Evolutionary conservation across 106 monocot species (phyloP), one percentile per base, ranked within the genome.

Genomic region (Alisma plantagoaquatica): DNA sequence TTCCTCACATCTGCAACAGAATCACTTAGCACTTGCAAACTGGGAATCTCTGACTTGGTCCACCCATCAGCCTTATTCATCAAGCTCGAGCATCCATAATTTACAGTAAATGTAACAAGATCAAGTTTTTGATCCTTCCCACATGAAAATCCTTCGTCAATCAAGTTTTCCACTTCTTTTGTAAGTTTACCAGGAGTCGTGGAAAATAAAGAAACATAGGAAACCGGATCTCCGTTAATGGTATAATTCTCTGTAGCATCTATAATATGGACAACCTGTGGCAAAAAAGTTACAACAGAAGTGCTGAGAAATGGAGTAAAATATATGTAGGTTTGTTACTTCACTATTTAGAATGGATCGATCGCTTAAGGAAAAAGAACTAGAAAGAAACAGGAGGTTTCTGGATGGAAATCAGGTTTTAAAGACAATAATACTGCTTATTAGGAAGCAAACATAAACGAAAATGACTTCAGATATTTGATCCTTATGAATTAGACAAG

Each of bases 251-350:
- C 81, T 46, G 67, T 62, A 44, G 84, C 59, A 41, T 92, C 86
- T 49, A 98, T 82, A 59, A 98, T 76, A 77, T 98, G 98, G 51
- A 98, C 98, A 51, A 90, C 90, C 98, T 98, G 70, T 30, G 28
- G 27, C 21, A 53, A 22, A 25, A 54, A 41, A 17, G 7, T 23
- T 3, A 41, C 16, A 41, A 41, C 41, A 41, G 16, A 41, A 41
- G n/a, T n/a, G n/a, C n/a, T n/a, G n/a, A n/a, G n/a, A n/a, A n/a
- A n/a, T n/a, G n/a, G n/a, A n/a, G n/a, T 38, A 38, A 38, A 38
- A 14, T 38, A 38, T 7, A 7, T 38, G 35, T 38, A 38, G 6
- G 6, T 14, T 38, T 38, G 6, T 38, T 38, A 7, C 35, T 38
- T 38, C 35, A 38, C 6, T 6, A 38, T 38, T 38, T 38, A 7